phyloP scores from a whole-genome alignment of 169 alveolate genomes.

The Cryptosporidium meleagridis region DNA sequence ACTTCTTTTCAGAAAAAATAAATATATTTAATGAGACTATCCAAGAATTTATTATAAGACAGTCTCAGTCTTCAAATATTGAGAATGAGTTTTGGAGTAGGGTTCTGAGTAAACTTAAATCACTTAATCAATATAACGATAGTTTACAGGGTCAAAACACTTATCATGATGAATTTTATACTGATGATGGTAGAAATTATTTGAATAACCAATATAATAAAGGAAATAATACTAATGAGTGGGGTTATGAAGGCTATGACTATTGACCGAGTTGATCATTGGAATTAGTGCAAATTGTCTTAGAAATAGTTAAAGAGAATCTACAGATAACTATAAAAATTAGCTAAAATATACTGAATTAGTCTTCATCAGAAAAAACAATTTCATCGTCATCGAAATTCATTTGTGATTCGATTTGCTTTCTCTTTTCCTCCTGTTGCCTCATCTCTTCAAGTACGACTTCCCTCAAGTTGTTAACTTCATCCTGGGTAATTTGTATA shows the following conservation, averaged over 20 bases:
- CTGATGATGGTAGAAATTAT: background rate
- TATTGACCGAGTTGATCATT: background rate
- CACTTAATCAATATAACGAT: conserved; percentile 22
- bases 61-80: conserved; percentile 24
- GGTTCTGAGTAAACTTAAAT: conserved; percentile 3
- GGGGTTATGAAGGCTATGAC: conserved; percentile 50
- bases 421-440: conserved; percentile 78
- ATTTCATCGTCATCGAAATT: conserved; percentile 74
- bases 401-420: conserved; percentile 76
- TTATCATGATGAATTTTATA: background rate
- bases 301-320: background rate
- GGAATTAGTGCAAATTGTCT: background rate
- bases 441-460: conserved; percentile 79
- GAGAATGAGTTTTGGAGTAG: conserved; percentile 64
- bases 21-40: conserved; percentile 26
- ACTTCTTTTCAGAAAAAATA: conserved; percentile 60
- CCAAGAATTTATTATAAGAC: conserved; percentile 49
- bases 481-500: conserved; percentile 61
- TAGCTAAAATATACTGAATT: background rate
- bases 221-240: conserved; percentile 16
- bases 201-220: conserved; percentile 10
- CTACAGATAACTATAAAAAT: background rate
- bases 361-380: conserved; percentile 68
- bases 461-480: conserved; percentile 75
- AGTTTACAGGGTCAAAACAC: background rate